Percentiles rank a stretch among this genome's conserved stretches.
These are phyloP conservation scores for Psidium guajava DNA, from an alignment of 345 rosid species.

Conservation along the genomic window DNA sequence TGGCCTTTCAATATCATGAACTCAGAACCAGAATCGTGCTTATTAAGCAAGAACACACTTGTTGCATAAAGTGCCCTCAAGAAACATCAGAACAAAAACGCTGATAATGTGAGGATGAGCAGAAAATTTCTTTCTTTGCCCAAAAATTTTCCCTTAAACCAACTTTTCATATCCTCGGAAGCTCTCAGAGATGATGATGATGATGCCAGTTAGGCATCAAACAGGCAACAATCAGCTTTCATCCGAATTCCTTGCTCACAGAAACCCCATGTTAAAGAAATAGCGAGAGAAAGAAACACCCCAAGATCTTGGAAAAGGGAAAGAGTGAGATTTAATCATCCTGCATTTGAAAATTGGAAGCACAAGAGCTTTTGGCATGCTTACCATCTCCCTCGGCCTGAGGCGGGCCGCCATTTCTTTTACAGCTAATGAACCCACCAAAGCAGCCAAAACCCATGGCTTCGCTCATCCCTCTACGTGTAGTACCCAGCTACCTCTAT, in stretches of 20 bases:
- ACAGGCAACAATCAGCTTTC: neutral
- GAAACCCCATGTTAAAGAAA: neutral
- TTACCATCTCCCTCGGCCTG: slow-evolving; percentile 41
- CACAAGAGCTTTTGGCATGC: neutral
- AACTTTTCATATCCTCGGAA: neutral
- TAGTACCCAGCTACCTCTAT: slow-evolving; percentile 18
- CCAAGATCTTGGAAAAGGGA: neutral
- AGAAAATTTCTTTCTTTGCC: neutral
- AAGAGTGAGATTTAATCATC: neutral
- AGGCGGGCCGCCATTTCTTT: slow-evolving; percentile 12
- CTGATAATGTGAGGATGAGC: neutral
- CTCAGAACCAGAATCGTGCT: neutral
- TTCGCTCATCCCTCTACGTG: neutral
- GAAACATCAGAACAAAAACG: neutral
- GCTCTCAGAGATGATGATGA: neutral
- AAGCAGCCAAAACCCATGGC: slow-evolving; percentile 55
- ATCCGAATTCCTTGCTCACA: neutral
- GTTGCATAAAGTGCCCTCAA: neutral
- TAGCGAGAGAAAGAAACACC: neutral
- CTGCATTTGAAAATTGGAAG: neutral
- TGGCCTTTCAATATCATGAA: neutral
- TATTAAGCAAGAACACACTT: neutral
- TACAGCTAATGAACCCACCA: slow-evolving; percentile 24
- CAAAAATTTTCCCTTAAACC: neutral
- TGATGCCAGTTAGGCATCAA: neutral